Evolutionary conservation across 208 protist genomes (phyloP).

Genomic region (Strigomonas galati): DNA sequence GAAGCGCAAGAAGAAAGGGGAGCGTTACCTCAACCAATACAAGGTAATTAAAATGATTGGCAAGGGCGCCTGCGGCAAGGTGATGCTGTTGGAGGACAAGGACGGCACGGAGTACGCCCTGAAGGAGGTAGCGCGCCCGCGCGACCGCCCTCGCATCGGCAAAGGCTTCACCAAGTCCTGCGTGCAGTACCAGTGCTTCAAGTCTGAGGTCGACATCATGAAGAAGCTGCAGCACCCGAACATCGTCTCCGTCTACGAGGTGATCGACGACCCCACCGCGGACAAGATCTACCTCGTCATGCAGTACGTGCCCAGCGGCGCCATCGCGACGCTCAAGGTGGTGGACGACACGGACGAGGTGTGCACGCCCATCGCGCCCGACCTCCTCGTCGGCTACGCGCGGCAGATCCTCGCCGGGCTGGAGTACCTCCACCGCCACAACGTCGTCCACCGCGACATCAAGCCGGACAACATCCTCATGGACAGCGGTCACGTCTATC

Average conservation of each 20-base stretch:
- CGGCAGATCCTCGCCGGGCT: slow-evolving; percentile 65
- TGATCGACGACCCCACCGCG: slow-evolving; percentile 93
- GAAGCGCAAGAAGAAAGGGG: slow-evolving; percentile 4
- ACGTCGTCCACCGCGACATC: slow-evolving; percentile 87
- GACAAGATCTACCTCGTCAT: slow-evolving; percentile 92
- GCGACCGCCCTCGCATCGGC: slow-evolving; percentile 19
- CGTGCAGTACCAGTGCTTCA: slow-evolving; percentile 33
- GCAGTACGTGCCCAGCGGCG: slow-evolving; percentile 85
- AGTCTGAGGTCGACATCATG: slow-evolving; percentile 93
- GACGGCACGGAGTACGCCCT: slow-evolving; percentile 59
- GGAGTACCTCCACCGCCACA: slow-evolving; percentile 56
- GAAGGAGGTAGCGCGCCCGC: slow-evolving; percentile 60
- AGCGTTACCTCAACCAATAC: slow-evolving; percentile 72
- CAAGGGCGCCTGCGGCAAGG: slow-evolving; percentile 57
- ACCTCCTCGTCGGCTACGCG: slow-evolving; percentile 33
- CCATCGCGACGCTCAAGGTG: slow-evolving; percentile 40
- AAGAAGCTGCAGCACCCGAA: slow-evolving; percentile 95
- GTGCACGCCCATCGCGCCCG: slow-evolving; percentile 38
- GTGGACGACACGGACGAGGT: slow-evolving; percentile 23
- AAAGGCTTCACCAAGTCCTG: too few species aligned
- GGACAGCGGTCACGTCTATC: slow-evolving; percentile 44
- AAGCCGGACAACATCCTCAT: slow-evolving; percentile 88
- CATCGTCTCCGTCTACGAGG: slow-evolving; percentile 93
- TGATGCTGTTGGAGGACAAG: slow-evolving; percentile 55
- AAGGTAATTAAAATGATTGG: slow-evolving; percentile 69